Evolutionary conservation across 2,329 filamentous ascomycete genomes (phyloP).

Genomic region (Clarireedia hainanense): DNA sequence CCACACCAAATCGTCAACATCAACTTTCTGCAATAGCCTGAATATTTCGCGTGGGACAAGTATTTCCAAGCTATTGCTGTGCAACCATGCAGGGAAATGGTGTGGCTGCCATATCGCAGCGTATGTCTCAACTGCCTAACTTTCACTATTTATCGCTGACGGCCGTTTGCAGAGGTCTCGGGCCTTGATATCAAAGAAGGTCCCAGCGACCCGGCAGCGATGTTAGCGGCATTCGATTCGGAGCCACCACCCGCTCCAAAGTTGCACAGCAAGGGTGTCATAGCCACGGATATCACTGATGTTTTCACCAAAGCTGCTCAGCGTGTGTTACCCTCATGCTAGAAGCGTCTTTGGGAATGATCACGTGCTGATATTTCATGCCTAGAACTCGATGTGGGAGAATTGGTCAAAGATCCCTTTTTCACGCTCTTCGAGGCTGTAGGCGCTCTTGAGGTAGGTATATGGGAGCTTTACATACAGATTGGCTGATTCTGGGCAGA

Average conservation of each 20-base stretch:
- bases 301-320: slow-evolving; percentile 46
- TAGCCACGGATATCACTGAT: slow-evolving; percentile 50
- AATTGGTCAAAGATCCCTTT: slow-evolving; percentile 86
- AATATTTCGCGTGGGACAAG: neutral
- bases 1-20: neutral
- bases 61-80: neutral
- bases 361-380: slow-evolving; percentile 21
- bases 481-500: slow-evolving; percentile 44
- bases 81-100: slow-evolving; percentile 22
- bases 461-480: neutral
- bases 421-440: slow-evolving; percentile 95
- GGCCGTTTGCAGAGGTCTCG: slow-evolving; percentile 18
- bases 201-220: slow-evolving; percentile 13
- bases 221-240: slow-evolving; percentile 19
- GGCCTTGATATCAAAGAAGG: slow-evolving; percentile 24
- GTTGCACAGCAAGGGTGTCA: slow-evolving; percentile 38
- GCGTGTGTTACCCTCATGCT: slow-evolving; percentile 34
- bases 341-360: neutral
- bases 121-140: slow-evolving; percentile 11
- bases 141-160: slow-evolving; percentile 12
- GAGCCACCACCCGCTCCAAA: slow-evolving; percentile 27
- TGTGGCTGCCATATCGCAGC: slow-evolving; percentile 18
- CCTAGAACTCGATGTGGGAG: slow-evolving; percentile 66
- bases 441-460: slow-evolving; percentile 64
- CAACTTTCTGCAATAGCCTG: neutral